Conservation (phyloP, 106 monocot genomes). For the Allium cepa region DNA sequence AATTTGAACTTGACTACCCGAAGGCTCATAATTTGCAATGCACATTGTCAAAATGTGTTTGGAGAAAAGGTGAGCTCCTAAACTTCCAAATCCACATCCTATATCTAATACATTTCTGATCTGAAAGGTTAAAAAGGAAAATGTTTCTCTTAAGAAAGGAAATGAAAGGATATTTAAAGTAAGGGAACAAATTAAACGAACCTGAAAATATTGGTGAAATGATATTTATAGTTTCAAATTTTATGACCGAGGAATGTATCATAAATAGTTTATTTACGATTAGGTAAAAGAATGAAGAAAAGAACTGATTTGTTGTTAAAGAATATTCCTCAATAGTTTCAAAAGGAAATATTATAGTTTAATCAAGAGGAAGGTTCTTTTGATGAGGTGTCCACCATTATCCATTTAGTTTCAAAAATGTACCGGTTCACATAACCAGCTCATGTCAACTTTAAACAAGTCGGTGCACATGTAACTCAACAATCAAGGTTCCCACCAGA, state of each 20-base stretch:
- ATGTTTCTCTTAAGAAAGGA: no score
- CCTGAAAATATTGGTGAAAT: no score
- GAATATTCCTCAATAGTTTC: no score
- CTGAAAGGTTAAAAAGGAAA: slow-evolving; percentile 29
- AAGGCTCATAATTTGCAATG: slow-evolving; percentile 81
- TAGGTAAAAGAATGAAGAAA: no score
- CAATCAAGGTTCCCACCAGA: not conserved
- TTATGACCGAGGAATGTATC: no score
- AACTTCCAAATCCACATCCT: slow-evolving; percentile 95
- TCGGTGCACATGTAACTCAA: not conserved
- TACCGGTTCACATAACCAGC: not conserved
- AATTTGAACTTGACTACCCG: slow-evolving; percentile 94
- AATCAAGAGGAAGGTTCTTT: not conserved
- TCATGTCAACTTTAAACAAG: not conserved
- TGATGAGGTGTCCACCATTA: not conserved
- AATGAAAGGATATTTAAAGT: no score
- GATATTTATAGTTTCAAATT: no score
- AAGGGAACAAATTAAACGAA: no score
- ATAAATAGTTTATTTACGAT: no score
- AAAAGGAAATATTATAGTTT: no score
- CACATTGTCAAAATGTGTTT: slow-evolving; percentile 78
- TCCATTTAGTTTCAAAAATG: not conserved
- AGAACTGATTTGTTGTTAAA: no score
- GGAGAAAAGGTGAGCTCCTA: slow-evolving; percentile 86
- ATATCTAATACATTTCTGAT: slow-evolving; percentile 83